Conservation (phyloP, 495 filamentous ascomycete species). For the Pyronema domesticum region DNA sequence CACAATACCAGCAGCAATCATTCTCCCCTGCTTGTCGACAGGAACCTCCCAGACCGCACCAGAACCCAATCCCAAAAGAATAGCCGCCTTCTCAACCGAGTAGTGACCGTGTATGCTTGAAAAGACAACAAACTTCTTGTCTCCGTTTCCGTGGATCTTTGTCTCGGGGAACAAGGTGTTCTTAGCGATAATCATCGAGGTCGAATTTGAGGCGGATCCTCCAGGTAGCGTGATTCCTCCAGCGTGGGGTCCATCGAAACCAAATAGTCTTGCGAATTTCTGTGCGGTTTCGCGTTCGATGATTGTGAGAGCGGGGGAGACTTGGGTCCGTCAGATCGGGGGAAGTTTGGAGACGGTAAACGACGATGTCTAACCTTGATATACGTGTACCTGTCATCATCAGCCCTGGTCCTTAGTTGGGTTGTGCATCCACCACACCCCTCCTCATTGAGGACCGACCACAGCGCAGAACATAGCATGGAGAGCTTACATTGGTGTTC, state of each 20-base stretch:
- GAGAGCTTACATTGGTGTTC: conserved; percentile 58
- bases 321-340: conserved; percentile 28
- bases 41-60: conserved; percentile 53
- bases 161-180: conserved; percentile 65
- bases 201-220: conserved; percentile 69
- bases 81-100: conserved; percentile 81
- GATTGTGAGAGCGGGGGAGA: conserved; percentile 70
- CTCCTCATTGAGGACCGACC: neutral
- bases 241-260: conserved; percentile 50
- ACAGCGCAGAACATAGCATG: neutral
- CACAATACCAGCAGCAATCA: conserved; percentile 35
- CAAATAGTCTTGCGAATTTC: conserved; percentile 55
- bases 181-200: conserved; percentile 73
- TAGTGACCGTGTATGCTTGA: conserved; percentile 82
- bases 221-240: conserved; percentile 81
- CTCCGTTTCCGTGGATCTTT: conserved; percentile 50
- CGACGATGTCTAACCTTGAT: conserved; percentile 19
- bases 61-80: conserved; percentile 68
- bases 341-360: neutral
- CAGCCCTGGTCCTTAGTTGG: neutral
- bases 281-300: conserved; percentile 64
- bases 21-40: conserved; percentile 52
- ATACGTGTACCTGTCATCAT: conserved; percentile 19
- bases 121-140: conserved; percentile 60
- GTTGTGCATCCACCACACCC: neutral